Base-by-base conservation (phyloP, 2,329 filamentous ascomycete species). In the Grosmannia serpens region DNA sequence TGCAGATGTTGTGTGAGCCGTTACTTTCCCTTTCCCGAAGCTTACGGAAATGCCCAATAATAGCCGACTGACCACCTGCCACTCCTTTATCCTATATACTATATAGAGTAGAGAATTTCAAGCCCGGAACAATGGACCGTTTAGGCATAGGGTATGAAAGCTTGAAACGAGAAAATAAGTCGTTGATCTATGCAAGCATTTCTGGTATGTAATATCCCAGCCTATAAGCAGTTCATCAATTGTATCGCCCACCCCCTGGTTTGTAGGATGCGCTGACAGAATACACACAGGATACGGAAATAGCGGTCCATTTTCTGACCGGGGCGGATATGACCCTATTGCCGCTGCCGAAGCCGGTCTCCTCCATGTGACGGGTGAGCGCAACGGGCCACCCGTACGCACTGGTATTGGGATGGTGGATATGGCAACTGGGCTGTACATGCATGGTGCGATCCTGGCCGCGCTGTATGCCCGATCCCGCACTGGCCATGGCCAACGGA, bases 291-390 rank as follows among this genome's bases (percentile, higher is more conserved):
- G 55, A 7, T 61, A 61, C 20, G 60, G 57, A 9, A 55, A 35
- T 1, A 55, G 55, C 0, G 58, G 58, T 1, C 60, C 60, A 2
- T 61, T 53, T 38, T 53, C 55, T 11, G 10, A 58, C 9, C 55
- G 60, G 5, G 60, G 57, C 15, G 60, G 60, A 10, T 59, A 59
- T 38, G 60, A 61, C 31, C 57, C 56, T 4, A 61, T 61, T 15
- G 58, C 55, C 11, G 60, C 53, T 5, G 60, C 60, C 17, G 57
- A 61, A 31, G 58, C 57, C 8, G 58, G 60, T 2, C 57, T 61
- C 8, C 35, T 61, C 13, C 57, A 61, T n/a, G 56, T 61, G 17
- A 61, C 60, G 1, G 60, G 60, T 13, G 55, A 59, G n/a, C 60
- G 55, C 0, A 29, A 59, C 11, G 57, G 60, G 1, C 29, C 38